Evolutionary conservation across 1,139 yeast genomes (phyloP).

Genomic region (Entelexis paramagnoliae): DNA sequence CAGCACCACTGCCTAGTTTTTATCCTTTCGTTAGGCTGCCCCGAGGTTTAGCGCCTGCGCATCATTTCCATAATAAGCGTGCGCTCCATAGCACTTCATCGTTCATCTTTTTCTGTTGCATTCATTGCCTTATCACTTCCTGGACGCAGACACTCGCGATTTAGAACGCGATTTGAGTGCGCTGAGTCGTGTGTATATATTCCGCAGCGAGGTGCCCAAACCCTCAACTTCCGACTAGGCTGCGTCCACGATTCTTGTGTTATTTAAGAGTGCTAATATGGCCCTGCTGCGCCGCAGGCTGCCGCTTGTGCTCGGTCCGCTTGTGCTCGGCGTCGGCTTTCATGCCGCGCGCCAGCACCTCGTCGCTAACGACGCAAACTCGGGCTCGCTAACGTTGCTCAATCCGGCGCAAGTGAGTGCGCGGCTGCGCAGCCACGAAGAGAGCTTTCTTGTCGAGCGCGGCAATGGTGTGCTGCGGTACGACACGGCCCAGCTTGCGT

Average conservation of each 20-base stretch:
- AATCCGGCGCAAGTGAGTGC: slow-evolving; percentile 66
- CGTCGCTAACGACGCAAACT: slow-evolving; percentile 14
- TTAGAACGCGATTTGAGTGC: too few relatives aligned
- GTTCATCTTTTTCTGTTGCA: too few relatives aligned
- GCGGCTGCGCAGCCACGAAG: slow-evolving; percentile 63
- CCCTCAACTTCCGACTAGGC: background rate
- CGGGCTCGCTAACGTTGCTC: slow-evolving; percentile 29
- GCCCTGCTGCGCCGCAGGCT: slow-evolving; percentile 17
- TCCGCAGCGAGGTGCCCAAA: background rate
- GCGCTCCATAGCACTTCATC: too few relatives aligned
- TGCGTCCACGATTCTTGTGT: slow-evolving; percentile 2
- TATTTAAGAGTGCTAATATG: slow-evolving; percentile 1
- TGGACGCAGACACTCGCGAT: too few relatives aligned
- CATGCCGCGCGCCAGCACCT: slow-evolving; percentile 17
- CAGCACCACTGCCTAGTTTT: too few relatives aligned
- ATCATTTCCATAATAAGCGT: too few relatives aligned
- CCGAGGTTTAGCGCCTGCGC: too few relatives aligned
- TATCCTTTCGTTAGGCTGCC: too few relatives aligned
- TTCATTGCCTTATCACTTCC: too few relatives aligned
- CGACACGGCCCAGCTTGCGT: slow-evolving; percentile 81
- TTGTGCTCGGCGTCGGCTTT: slow-evolving; percentile 16
- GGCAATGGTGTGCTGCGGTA: slow-evolving; percentile 85
- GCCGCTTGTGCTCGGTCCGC: slow-evolving; percentile 19
- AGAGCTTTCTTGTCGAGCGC: slow-evolving; percentile 67
- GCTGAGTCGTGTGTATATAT: background rate